Evolutionary conservation across 352 stramenopile genomes (phyloP).

Genomic region (Aphanomyces astaci): DNA sequence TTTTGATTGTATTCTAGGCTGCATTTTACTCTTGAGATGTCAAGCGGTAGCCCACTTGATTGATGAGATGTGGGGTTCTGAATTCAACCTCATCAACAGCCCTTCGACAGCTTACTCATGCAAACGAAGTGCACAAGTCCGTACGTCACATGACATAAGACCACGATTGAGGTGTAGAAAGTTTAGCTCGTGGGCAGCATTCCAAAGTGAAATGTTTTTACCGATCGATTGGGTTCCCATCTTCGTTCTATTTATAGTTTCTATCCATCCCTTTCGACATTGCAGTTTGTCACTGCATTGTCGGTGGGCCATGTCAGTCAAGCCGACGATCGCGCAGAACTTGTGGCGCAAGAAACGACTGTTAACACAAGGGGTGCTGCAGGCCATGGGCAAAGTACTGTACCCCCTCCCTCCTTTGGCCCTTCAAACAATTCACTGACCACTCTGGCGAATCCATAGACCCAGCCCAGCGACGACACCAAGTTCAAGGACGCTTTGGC

Average conservation of each 20-base stretch:
- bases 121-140: too few relatives aligned
- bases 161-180: too few relatives aligned
- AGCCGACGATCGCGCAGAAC: background rate
- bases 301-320: background rate
- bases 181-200: background rate
- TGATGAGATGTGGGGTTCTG: too few relatives aligned
- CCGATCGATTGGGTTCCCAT: background rate
- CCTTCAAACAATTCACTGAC: background rate
- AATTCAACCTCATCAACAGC: too few relatives aligned
- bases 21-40: too few relatives aligned
- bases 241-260: background rate
- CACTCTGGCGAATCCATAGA: too few relatives aligned
- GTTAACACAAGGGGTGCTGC: background rate
- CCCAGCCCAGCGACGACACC: background rate
- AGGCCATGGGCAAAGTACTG: background rate
- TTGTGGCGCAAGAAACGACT: constrained; percentile 8
- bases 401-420: background rate
- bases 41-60: too few relatives aligned
- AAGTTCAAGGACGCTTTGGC: background rate
- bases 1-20: too few relatives aligned
- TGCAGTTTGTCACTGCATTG: background rate
- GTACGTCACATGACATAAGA: too few relatives aligned
- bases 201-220: too few relatives aligned
- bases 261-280: background rate
- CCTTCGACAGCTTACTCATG: too few relatives aligned